phyloP scores from a whole-genome alignment of 208 protist species.

The Vickermania ingenoplastis region DNA sequence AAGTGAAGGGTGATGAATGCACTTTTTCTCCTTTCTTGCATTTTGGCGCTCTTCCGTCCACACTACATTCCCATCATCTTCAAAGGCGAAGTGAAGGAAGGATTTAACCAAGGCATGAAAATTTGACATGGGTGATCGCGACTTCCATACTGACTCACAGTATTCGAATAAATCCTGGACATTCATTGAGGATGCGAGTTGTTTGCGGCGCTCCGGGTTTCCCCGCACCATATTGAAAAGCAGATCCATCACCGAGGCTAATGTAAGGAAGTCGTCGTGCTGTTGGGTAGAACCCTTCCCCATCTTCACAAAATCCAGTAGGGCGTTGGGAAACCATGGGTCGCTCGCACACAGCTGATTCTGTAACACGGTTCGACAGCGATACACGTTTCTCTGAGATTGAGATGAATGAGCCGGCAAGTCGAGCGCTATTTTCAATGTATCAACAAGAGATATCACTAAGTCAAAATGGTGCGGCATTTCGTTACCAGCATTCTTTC shows the following conservation, averaged over 20 bases:
- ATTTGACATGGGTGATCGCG: background rate
- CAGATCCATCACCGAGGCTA: background rate
- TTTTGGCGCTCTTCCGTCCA: background rate
- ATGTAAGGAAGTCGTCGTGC: background rate
- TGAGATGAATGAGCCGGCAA: too few relatives aligned
- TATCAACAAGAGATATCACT: too few relatives aligned
- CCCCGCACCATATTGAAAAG: background rate
- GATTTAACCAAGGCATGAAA: background rate
- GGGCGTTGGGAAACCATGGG: background rate
- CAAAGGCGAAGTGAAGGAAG: background rate
- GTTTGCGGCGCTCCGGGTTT: background rate
- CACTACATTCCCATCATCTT: background rate
- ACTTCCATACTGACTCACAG: background rate
- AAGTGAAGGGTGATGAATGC: background rate
- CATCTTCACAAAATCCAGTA: background rate
- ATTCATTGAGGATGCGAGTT: background rate
- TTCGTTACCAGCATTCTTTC: too few relatives aligned
- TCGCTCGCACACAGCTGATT: background rate
- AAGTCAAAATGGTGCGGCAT: too few relatives aligned
- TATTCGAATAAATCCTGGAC: background rate
- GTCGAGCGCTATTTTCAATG: too few relatives aligned
- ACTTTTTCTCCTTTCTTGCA: background rate
- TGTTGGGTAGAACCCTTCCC: background rate
- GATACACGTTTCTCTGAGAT: too few relatives aligned
- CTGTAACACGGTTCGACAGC: background rate